Evolutionary conservation across 139 green algal species (phyloP).

Genomic region (Volvox reticuliferus): DNA sequence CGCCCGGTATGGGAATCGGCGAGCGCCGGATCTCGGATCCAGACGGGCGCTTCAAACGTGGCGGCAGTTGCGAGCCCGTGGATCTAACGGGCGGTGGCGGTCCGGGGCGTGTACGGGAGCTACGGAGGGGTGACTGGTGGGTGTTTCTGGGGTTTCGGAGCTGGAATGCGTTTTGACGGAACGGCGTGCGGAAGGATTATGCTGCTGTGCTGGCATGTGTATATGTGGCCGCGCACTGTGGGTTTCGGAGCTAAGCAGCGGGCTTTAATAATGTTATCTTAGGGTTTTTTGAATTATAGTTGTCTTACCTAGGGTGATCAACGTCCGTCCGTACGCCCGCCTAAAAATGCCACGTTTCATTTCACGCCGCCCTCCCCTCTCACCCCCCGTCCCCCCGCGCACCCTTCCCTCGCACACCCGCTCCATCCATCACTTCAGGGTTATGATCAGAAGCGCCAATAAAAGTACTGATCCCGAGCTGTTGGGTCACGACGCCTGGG

Average conservation of each 20-base stretch:
- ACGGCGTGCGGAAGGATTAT: too few species aligned
- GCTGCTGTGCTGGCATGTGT: too few species aligned
- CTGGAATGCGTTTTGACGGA: too few species aligned
- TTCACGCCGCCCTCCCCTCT: neutral
- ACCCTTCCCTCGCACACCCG: neutral
- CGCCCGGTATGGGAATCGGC: neutral
- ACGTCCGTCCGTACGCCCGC: too few species aligned
- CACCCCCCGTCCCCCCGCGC: neutral
- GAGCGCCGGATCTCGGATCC: constrained; percentile 22
- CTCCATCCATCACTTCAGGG: neutral
- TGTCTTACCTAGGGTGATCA: too few species aligned
- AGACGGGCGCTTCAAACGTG: neutral
- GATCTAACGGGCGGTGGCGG: neutral
- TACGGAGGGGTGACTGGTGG: constrained; percentile 38
- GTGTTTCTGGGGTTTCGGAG: neutral
- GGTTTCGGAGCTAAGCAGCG: too few species aligned
- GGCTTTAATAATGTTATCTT: too few species aligned
- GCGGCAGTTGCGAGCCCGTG: constrained; percentile 13
- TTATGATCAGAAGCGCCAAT: constrained; percentile 37
- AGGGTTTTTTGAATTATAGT: too few species aligned
- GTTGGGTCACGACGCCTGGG: constrained; percentile 48
- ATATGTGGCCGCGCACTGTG: too few species aligned
- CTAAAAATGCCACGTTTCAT: too few species aligned
- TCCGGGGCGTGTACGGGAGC: constrained; percentile 23
- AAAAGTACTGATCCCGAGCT: constrained; percentile 48